Evolutionary conservation across 129 eudicot species (phyloP).

Genomic region (Pseudognaphalium luteoalbum): DNA sequence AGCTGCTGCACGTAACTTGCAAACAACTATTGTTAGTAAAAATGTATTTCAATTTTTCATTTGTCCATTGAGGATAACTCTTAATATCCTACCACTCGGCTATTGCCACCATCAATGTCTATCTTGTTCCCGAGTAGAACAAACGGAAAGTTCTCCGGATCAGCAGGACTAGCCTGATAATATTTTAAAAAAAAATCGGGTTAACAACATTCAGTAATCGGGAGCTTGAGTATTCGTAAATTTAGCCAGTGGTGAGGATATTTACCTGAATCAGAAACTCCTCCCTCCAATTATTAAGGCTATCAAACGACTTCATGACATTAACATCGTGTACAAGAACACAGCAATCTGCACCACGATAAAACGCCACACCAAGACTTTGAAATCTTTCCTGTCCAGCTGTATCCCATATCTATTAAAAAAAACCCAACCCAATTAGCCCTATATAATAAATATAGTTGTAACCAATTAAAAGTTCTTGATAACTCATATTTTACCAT

Average conservation of each 20-base stretch:
- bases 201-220: not conserved
- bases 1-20: too few relatives aligned
- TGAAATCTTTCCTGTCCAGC: slow-evolving; percentile 14
- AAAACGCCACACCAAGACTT: slow-evolving; percentile 44
- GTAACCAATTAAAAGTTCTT: not conserved
- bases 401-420: slow-evolving; percentile 60
- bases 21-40: not conserved
- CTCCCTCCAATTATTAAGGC: slow-evolving; percentile 56
- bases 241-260: not conserved
- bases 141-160: slow-evolving; percentile 64
- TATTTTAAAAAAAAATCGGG: not conserved
- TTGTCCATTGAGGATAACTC: not conserved
- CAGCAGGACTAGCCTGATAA: slow-evolving; percentile 21
- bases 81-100: slow-evolving; percentile 52
- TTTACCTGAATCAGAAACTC: slow-evolving; percentile 41
- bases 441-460: not conserved
- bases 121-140: slow-evolving; percentile 59
- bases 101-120: slow-evolving; percentile 63
- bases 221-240: not conserved
- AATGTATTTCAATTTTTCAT: too few relatives aligned
- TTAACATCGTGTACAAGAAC: slow-evolving; percentile 60
- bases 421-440: not conserved
- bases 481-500: too few relatives aligned
- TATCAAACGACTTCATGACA: slow-evolving; percentile 59
- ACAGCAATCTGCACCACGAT: slow-evolving; percentile 65